Conservation (phyloP, 257 asterid genomes). For the Coffea canephora region DNA sequence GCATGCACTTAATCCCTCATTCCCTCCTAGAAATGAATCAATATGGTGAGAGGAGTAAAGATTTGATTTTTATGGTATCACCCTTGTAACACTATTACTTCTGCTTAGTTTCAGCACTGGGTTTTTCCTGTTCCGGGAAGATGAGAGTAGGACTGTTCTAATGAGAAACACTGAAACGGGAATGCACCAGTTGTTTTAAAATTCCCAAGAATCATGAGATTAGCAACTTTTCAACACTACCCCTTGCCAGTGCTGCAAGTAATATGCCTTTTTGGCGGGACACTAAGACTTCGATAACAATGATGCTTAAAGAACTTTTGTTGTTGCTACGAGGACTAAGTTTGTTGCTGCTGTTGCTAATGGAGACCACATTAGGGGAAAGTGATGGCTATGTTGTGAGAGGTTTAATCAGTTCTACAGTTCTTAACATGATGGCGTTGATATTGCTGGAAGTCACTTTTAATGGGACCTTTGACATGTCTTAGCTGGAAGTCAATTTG, state of each 20-base stretch:
- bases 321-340: neutral
- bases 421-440: neutral
- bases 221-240: neutral
- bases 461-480: neutral
- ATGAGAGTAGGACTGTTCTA: too few species aligned
- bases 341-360: neutral
- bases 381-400: neutral
- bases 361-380: neutral
- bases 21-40: neutral
- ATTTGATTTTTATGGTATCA: neutral
- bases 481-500: neutral
- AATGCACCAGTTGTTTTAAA: conserved; percentile 1
- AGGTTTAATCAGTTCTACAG: neutral
- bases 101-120: neutral
- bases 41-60: neutral
- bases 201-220: neutral
- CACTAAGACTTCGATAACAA: neutral
- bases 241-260: neutral
- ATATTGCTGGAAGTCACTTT: neutral
- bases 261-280: neutral
- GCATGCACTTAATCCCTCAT: neutral
- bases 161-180: neutral
- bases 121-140: neutral
- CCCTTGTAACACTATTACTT: neutral
- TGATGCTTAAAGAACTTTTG: neutral